Conservation (phyloP, 257 asterid species). For the Petrea volubilis region DNA sequence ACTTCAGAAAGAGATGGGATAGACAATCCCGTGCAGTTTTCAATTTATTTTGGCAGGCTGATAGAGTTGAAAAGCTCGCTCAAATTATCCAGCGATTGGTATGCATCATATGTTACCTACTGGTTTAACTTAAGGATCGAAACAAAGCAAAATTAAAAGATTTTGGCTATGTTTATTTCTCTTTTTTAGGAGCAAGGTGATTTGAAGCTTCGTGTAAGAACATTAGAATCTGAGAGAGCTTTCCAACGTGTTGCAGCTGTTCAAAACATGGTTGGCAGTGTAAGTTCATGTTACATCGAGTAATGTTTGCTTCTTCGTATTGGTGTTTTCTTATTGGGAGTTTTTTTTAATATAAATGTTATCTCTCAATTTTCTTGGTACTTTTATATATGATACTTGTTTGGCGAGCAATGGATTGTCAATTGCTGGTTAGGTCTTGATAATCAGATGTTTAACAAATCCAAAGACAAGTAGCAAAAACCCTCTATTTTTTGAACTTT, state of each 20-base stretch:
- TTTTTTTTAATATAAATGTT: too few species aligned
- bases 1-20: conserved; percentile 86
- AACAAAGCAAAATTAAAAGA: background rate
- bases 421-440: too few species aligned
- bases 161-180: background rate
- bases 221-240: conserved; percentile 95
- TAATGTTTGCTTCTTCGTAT: background rate
- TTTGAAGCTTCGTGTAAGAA: conserved; percentile 90
- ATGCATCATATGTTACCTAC: conserved; percentile 9
- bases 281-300: conserved; percentile 37
- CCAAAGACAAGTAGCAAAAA: too few species aligned
- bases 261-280: conserved; percentile 78
- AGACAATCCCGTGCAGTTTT: conserved; percentile 85
- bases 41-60: conserved; percentile 96
- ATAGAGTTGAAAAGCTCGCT: conserved; percentile 91
- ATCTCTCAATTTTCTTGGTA: background rate
- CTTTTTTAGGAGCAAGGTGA: conserved; percentile 91
- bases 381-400: too few species aligned
- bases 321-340: background rate
- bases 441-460: too few species aligned
- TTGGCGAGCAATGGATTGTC: too few species aligned
- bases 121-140: background rate
- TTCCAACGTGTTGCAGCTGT: conserved; percentile 96
- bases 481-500: too few species aligned
- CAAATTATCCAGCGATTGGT: conserved; percentile 84